Conservation (phyloP, 805 yeast genomes). For the Schwanniomyces occidentalis region DNA sequence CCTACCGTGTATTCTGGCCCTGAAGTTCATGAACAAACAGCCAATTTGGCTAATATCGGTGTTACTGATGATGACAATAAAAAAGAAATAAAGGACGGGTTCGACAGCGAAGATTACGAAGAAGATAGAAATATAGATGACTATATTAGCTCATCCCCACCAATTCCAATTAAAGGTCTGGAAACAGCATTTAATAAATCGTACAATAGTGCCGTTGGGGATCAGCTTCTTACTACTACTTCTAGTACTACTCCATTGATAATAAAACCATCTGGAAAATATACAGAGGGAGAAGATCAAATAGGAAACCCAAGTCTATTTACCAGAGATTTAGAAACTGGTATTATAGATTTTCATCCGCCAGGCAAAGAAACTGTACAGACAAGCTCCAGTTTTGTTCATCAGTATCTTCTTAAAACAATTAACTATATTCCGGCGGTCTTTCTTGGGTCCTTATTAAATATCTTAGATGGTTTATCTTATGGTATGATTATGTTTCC, state of each 20-base stretch:
- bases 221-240: too few relatives aligned
- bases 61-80: slow-evolving; percentile 37
- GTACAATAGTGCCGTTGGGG: too few relatives aligned
- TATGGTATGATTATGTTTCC: slow-evolving; percentile 99
- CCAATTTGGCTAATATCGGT: slow-evolving; percentile 57
- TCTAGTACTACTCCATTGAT: slow-evolving; percentile 6
- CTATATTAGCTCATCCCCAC: slow-evolving; percentile 16
- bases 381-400: slow-evolving; percentile 10
- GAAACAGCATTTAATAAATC: too few relatives aligned
- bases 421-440: slow-evolving; percentile 71
- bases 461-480: slow-evolving; percentile 88
- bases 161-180: neutral
- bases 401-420: slow-evolving; percentile 33
- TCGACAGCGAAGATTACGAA: slow-evolving; percentile 15
- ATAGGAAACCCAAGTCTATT: neutral
- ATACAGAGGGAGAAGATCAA: slow-evolving; percentile 2
- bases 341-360: slow-evolving; percentile 2
- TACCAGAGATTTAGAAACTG: slow-evolving; percentile 7
- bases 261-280: neutral
- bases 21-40: slow-evolving; percentile 58
- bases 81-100: neutral
- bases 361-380: slow-evolving; percentile 4
- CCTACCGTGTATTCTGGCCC: slow-evolving; percentile 50
- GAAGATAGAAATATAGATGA: slow-evolving; percentile 5
- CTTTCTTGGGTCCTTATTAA: slow-evolving; percentile 77